Evolutionary conservation across 257 asterid species (phyloP), one percentile per base, ranked within the genome.

Genomic region (Solanum clarkiae): DNA sequence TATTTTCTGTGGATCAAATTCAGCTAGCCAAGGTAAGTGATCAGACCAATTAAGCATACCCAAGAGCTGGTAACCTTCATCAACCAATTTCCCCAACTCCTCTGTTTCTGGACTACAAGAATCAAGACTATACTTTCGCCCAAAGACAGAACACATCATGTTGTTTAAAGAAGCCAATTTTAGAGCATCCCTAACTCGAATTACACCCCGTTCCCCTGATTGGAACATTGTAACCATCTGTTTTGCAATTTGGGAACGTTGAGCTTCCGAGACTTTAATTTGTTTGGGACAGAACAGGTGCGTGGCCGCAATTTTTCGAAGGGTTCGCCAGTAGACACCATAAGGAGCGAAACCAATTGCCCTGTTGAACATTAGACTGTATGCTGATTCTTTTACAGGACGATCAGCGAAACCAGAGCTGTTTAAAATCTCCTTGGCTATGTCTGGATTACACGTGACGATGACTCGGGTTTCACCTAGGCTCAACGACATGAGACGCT

Each of bases 301-400:
- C 0, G 92, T 88, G 29, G 93, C 88, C 0, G 96, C 92, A 80
- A 95, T 91, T 54, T 89, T 92, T 45, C 98, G 53, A 9, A 95
- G 93, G 54, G 95, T 84, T 65, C 93, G 85, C 98, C 98, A 95
- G 88, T 95, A 93, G 1, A 84, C 91, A 2, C 98, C 98, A 66
- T 95, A 94, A 1, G 98, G 93, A 2, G 98, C 98, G 85, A 95
- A 95, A 45, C 98, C 98, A 68, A 95, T 92, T 36, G 98, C 94
- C 74, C 98, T 72, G 88, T 85, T 92, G 92, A 95, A 95, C 98
- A 95, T 93, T 51, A 95, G 85, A 63, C 84, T 69, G 87, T 95
- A 93, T 1, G 98, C 98, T 15, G 98, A 89, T 51, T 94, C 98
- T 42, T 93, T 92, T 7, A 62, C 87, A 1, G 98, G 98, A 14